Base-by-base conservation (phyloP, 257 asterid species). In the Penstemon davidsonii region DNA sequence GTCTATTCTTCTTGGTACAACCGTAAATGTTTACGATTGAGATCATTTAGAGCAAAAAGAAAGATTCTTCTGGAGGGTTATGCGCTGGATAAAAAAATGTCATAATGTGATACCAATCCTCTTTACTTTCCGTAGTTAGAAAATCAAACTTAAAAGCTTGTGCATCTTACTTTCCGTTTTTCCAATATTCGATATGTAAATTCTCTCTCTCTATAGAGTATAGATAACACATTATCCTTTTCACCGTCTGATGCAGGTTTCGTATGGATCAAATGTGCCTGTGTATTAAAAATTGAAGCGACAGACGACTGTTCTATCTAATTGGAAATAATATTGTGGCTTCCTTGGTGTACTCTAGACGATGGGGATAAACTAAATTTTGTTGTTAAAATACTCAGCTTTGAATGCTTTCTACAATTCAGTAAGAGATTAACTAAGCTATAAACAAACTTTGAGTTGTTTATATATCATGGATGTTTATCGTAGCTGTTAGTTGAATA, bases 221-320 rank as follows among this genome's bases (percentile, higher is more conserved):
- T 53, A 9, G 15, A 45, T 64, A 4, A 7, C 36, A 66, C 63
- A 13, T 70, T 66, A 54, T 50, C 36, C 39, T 25, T 50, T n/a
- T 47, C 33, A 19, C 40, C 52, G 11, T 40, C 4, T 42, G 45
- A 13, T 50, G 75, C 78, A 77, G 86, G 70, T 68, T 74, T 68
- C 25, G 18, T 54, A 4, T 44, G 59, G 66, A 44, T 59, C 38
- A 57, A 58, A 18, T 46, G 55, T 38, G 54, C 58, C 73, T 1
- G 55, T 62, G 45, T 39, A 5, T 5, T 40, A 18, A 69, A 44
- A 64, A 15, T 60, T 59, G 33, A 25, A 68, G 54, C 72, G 54
- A 42, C 64, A 15, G 76, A 40, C n/a, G 3, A 39, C 49, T 64
- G 10, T 59, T 37, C 59, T 15, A 7, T 19, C 64, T 15, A 55